phyloP scores from a whole-genome alignment of 2,329 filamentous ascomycete genomes.

The Fusarium sp. region DNA sequence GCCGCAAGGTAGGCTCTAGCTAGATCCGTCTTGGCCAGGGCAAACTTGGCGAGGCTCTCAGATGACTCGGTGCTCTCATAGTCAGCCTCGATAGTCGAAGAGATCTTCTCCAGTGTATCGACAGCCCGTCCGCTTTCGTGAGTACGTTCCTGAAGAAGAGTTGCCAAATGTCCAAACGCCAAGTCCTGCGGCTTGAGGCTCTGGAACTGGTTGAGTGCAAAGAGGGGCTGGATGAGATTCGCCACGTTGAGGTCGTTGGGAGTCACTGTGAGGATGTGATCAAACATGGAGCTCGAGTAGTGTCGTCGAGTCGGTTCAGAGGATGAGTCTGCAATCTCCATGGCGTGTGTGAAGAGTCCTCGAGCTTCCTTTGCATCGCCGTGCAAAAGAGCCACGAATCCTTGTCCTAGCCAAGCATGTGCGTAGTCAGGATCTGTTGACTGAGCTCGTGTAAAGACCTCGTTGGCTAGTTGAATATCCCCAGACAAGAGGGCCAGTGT shows the following conservation, averaged over 20 bases:
- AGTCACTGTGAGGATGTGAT: slow-evolving; percentile 75
- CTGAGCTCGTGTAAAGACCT: slow-evolving; percentile 90
- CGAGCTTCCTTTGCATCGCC: slow-evolving; percentile 83
- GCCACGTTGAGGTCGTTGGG: slow-evolving; percentile 60
- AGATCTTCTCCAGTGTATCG: slow-evolving; percentile 73
- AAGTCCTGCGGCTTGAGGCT: slow-evolving; percentile 78
- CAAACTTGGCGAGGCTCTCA: slow-evolving; percentile 79
- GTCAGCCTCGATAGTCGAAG: slow-evolving; percentile 77
- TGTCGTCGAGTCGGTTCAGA: slow-evolving; percentile 79
- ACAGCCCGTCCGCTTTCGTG: slow-evolving; percentile 75
- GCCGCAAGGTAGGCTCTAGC: slow-evolving; percentile 84
- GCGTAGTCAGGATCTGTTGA: slow-evolving; percentile 95
- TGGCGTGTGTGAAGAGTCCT: slow-evolving; percentile 90
- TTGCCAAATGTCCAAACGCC: slow-evolving; percentile 80
- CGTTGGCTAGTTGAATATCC: slow-evolving; percentile 87
- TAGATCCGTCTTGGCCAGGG: slow-evolving; percentile 86
- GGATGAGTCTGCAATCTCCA: slow-evolving; percentile 88
- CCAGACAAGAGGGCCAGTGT: slow-evolving; percentile 86
- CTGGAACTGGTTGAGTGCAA: slow-evolving; percentile 86
- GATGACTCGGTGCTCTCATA: slow-evolving; percentile 88
- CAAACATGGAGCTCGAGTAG: slow-evolving; percentile 85
- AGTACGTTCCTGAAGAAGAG: slow-evolving; percentile 85
- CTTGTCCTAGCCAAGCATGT: slow-evolving; percentile 94
- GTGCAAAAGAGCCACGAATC: slow-evolving; percentile 81
- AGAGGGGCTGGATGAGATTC: slow-evolving; percentile 85